Evolutionary conservation across 2,329 filamentous ascomycete genomes (phyloP).

Genomic region (Zasmidium cellare): DNA sequence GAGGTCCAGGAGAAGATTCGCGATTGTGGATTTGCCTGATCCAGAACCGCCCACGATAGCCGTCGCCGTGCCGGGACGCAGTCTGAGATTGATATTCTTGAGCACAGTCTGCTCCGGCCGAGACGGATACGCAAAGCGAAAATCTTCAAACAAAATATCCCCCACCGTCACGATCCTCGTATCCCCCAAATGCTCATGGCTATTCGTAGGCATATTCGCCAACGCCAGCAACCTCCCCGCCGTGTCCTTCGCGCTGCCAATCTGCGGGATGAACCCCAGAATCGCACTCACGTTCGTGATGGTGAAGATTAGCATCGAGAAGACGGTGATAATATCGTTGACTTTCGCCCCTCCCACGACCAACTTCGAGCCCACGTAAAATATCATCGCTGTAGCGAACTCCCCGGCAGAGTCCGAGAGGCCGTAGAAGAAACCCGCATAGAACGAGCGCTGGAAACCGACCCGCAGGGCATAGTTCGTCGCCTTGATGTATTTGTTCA

Average conservation of each 20-base stretch:
- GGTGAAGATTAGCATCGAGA: slow-evolving; percentile 81
- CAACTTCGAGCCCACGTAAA: slow-evolving; percentile 76
- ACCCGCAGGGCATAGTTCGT: slow-evolving; percentile 56
- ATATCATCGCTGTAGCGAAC: slow-evolving; percentile 75
- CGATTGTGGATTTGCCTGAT: slow-evolving; percentile 86
- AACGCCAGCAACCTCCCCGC: slow-evolving; percentile 73
- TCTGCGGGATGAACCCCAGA: slow-evolving; percentile 75
- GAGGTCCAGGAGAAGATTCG: slow-evolving; percentile 71
- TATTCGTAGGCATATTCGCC: slow-evolving; percentile 58
- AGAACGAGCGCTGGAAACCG: slow-evolving; percentile 66
- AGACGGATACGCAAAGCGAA: slow-evolving; percentile 73
- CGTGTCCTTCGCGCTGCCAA: slow-evolving; percentile 71
- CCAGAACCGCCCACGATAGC: slow-evolving; percentile 84
- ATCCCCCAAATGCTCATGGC: slow-evolving; percentile 60
- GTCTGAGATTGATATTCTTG: slow-evolving; percentile 62
- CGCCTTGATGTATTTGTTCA: slow-evolving; percentile 59
- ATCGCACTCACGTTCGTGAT: slow-evolving; percentile 71
- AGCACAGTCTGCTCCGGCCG: slow-evolving; percentile 57
- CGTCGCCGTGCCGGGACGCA: slow-evolving; percentile 64
- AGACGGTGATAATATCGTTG: slow-evolving; percentile 67
- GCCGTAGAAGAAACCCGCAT: slow-evolving; percentile 72
- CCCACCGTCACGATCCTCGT: slow-evolving; percentile 45
- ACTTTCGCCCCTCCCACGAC: slow-evolving; percentile 55
- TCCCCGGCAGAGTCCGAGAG: slow-evolving; percentile 71
- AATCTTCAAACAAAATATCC: slow-evolving; percentile 59